These are phyloP conservation scores for Lentinula aciculospora DNA, from an alignment of 768 basidiomycete genomes.

Conservation along the genomic window DNA sequence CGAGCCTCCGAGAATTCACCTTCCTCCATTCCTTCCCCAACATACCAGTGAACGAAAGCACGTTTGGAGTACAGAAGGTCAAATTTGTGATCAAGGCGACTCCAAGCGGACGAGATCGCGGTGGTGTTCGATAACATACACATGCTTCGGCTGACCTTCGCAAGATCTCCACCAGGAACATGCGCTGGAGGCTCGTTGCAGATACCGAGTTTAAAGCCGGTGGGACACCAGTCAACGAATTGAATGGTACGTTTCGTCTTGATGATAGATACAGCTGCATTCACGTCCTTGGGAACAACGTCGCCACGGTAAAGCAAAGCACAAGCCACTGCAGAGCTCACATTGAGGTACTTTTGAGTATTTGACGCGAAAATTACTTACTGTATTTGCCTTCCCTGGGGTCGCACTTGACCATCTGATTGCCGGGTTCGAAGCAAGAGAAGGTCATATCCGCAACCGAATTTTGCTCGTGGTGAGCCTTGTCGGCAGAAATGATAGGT, in stretches of 20 bases:
- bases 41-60: constrained; percentile 91
- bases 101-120: constrained; percentile 93
- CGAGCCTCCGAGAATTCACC: constrained; percentile 99
- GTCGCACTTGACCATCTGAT: constrained; percentile 96
- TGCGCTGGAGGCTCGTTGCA: constrained; percentile 94
- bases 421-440: constrained; percentile 94
- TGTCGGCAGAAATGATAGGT: constrained; percentile 89
- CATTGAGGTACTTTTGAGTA: background rate
- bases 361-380: constrained; percentile 28
- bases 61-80: constrained; percentile 97
- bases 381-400: constrained; percentile 99
- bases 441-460: constrained; percentile 98
- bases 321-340: constrained; percentile 67
- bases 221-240: constrained; percentile 98
- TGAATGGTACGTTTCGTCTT: constrained; percentile 98
- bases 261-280: constrained; percentile 87
- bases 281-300: constrained; percentile 94
- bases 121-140: constrained; percentile 98
- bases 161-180: constrained; percentile 93
- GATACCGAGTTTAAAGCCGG: constrained; percentile 98
- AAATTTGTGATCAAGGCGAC: constrained; percentile 95
- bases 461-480: constrained; percentile 95
- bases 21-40: constrained; percentile 99
- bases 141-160: constrained; percentile 88
- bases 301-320: constrained; percentile 92